Percentiles rank a stretch among this genome's conserved stretches.
These are phyloP conservation scores for Trichosporon inkin DNA, from an alignment of 1,284 basidiomycete genomes.

Conservation along the genomic window DNA sequence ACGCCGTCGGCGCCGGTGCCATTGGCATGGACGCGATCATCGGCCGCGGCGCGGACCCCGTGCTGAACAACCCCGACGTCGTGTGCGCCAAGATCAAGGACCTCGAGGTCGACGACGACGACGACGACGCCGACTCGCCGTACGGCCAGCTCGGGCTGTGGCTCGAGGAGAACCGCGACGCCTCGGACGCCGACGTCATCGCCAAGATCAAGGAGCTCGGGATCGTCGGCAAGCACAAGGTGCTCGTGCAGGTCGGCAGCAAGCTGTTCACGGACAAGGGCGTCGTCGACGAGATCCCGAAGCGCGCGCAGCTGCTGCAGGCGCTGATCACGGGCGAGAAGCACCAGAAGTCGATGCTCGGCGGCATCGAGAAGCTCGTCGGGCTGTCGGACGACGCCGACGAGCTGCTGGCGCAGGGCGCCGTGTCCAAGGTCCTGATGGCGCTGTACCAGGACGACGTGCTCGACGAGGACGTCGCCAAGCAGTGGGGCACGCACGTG, in stretches of 20 bases:
- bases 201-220: conserved; percentile 88
- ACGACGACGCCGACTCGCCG: conserved; percentile 80
- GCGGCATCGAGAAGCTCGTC: conserved; percentile 78
- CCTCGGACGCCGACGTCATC: conserved; percentile 59
- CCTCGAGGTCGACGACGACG: conserved; percentile 73
- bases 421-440: conserved; percentile 78
- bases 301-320: conserved; percentile 69
- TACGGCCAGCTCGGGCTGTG: conserved; percentile 80
- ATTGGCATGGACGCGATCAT: conserved; percentile 44
- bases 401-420: conserved; percentile 35
- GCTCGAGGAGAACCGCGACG: conserved; percentile 69
- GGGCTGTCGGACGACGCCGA: conserved; percentile 61
- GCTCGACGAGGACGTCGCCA: conserved; percentile 84
- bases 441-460: conserved; percentile 87
- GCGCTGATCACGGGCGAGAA: conserved; percentile 73
- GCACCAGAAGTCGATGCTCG: conserved; percentile 89
- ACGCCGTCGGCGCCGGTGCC: conserved; percentile 12
- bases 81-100: conserved; percentile 79
- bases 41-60: conserved; percentile 34
- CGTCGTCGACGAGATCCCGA: conserved; percentile 67
- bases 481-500: conserved; percentile 94
- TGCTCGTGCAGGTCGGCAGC: conserved; percentile 77
- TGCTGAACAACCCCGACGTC: conserved; percentile 38
- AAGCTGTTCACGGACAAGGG: conserved; percentile 74
- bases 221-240: conserved; percentile 94